Base-by-base conservation (phyloP, 2,329 filamentous ascomycete genomes). In the Colletotrichum siamense region DNA sequence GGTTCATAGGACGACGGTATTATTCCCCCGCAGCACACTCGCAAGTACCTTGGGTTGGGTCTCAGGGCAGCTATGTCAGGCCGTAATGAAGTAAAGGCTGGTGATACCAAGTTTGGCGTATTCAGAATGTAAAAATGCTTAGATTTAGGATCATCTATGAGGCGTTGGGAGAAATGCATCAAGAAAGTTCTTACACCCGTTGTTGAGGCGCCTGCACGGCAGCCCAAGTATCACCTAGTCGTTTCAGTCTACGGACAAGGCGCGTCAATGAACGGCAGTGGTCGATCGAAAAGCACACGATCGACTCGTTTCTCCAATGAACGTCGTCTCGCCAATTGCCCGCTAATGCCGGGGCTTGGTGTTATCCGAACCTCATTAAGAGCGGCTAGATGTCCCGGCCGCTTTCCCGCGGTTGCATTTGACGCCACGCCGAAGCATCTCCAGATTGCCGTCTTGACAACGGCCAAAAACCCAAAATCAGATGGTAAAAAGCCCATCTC, bases 11-110 rank as follows among this genome's bases (percentile, higher is more conserved):
- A 96, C 81, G 95, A 96, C 80, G 95, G 95, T 16, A 91, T 96
- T 52, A 96, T 96, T 68, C 93, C 93, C 2, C 95, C 95, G 0
- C 92, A 94, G 78, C 94, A 96, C 79, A 96, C 95, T 32, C 88
- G 95, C 80, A 88, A 89, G 62, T 94, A 95, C 78, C 88, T 96
- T 5, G 95, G 94, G 0, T 82, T 96, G 71, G 94, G 94, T n/a
- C 84, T 96, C 78, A 90, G 91, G 81, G 94, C 94, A 78, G 93
- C 94, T 9, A 86, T 96, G 83, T 92, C 92, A 55, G 94, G 94
- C 2, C 91, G 89, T 79, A 92, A 92, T 79, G 89, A 92, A 73
- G 85, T 92, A 63, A 88, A 89, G 81, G 88, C 90, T 10, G 91
- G 91, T 65, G 90, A 91, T 77, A 94, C 92, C 24, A 93, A 89